Base-by-base conservation (phyloP, 2,329 filamentous ascomycete genomes). In the Diaporthe capsici region DNA sequence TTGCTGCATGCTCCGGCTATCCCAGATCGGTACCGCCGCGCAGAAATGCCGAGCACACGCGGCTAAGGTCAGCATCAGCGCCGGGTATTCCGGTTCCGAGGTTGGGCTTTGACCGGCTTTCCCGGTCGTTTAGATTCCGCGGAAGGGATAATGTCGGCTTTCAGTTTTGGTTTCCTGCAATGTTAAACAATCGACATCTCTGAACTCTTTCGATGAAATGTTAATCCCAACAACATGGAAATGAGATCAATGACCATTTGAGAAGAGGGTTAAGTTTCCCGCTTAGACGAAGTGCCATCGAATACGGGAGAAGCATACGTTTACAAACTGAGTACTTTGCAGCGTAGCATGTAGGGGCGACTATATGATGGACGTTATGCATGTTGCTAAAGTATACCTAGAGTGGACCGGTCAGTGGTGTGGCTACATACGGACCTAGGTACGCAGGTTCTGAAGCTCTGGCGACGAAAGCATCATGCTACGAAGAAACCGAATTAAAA, bases 81-180 rank as follows among this genome's bases (percentile, higher is more conserved):
- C 22, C 57, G 71, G 71, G 31, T 63, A 53, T 63, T 63, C 71
- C 71, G 71, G 70, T 60, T 34, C 70, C n/a, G 28, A 49, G 42
- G 13, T 17, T 28, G 61, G 70, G 57, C 17, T 12, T 44, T 3
- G 44, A 12, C 49, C 71, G 71, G 71, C 49, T 63, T 72, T 25
- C 49, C 71, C 71, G 71, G 34, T 3, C n/a, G 10, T 22, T 58
- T 20, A 63, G 34, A 42, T 53, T 28, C 57, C 55, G 39, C 39
- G 44, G 28, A 42, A 42, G 47, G 15, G 34, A 17, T 39, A 12
- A 4, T 31, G 34, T 31, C 49, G 65, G 65, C n/a, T 9, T 22
- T 39, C 49, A 70, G 49, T 55, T 70, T 55, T 70, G 22, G 22
- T 28, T 42, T 10, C 49, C 65, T 31, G 34, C 34, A 34, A 65